Evolutionary conservation across 441 rosid genomes (phyloP), one percentile per base, ranked within the genome.

Genomic region (Pelargonium cotyledonis): DNA sequence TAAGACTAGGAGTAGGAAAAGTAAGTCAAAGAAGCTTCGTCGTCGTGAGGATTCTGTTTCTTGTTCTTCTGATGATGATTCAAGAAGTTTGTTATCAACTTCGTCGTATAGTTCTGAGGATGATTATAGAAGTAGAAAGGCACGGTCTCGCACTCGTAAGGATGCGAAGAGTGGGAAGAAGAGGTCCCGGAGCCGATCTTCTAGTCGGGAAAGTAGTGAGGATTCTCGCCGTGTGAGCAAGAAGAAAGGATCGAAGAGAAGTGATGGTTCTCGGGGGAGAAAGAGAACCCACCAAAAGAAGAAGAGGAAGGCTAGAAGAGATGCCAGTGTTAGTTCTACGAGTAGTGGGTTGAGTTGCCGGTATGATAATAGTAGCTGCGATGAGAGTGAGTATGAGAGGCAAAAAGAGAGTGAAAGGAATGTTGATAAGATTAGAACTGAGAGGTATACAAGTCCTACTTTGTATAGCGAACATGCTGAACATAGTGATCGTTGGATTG

Each of bases 41-140:
- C 80, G 76, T 51, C 65, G 67, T 43, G 78, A 74, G 65, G 84
- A 78, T 81, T 79, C 82, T 19, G 78, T 66, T 65, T 75, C 81
- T 63, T 78, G 73, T 73, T 77, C 91, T 19, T 76, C 77, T 14
- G 79, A 81, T 75, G 78, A 70, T 76, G 81, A 77, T 72, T 83
- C 85, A 1, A 78, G 72, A 43, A 81, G 73, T 73, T 81, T 80
- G 8, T 72, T 67, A 2, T 85, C 88, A 60, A 44, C 75, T 77
- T 81, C 85, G 4, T 82, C 78, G 66, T 77, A 82, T 61, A 76
- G 85, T 65, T 84, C 88, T 1, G 90, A 84, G 74, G 88, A 79
- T 64, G 84, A 75, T 72, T 58, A 75, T 75, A 81, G 73, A 66
- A 74, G 76, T 73, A 73, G 74, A 69, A 82, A 81, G 85, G 84